Conservation (phyloP, 331 rosid genomes). For the Ulmus americana region DNA sequence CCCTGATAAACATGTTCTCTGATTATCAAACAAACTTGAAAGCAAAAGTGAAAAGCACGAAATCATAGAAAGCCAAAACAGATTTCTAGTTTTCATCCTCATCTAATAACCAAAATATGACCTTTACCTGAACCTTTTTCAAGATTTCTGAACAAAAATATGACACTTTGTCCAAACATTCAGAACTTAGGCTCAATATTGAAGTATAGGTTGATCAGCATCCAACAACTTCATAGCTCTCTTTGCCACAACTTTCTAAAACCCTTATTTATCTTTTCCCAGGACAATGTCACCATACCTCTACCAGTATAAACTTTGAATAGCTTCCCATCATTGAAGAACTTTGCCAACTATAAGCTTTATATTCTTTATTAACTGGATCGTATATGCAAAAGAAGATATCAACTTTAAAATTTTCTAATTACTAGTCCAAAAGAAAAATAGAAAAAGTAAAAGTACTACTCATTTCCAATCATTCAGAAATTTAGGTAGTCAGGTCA, state of each 20-base stretch:
- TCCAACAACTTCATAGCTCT: conserved; percentile 86
- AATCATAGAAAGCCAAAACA: conserved; percentile 20
- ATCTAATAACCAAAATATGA: conserved; percentile 57
- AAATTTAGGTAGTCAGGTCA: conserved; percentile 27
- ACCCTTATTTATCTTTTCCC: conserved; percentile 69
- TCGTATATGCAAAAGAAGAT: conserved; percentile 90
- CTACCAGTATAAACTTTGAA: conserved; percentile 75
- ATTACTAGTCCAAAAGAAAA: conserved; percentile 24
- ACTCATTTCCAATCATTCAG: conserved; percentile 33
- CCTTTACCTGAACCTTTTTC: conserved; percentile 92
- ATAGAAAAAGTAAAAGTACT: conserved; percentile 28
- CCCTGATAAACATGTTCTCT: no score
- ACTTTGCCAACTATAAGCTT: conserved; percentile 99
- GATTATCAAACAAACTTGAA: conserved; percentile 11
- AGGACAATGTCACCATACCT: conserved; percentile 84
- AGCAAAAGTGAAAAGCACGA: conserved; percentile 17
- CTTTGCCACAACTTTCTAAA: conserved; percentile 92
- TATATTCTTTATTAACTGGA: conserved; percentile 96
- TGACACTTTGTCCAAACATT: conserved; percentile 77
- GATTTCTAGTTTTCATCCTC: conserved; percentile 34
- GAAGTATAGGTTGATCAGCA: conserved; percentile 87
- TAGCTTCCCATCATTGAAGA: conserved; percentile 83
- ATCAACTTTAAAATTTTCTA: conserved; percentile 65
- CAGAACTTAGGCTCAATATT: conserved; percentile 61
- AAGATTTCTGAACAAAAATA: conserved; percentile 75